Conservation (phyloP, 495 filamentous ascomycete genomes). For the Aspergillus cavernicola region DNA sequence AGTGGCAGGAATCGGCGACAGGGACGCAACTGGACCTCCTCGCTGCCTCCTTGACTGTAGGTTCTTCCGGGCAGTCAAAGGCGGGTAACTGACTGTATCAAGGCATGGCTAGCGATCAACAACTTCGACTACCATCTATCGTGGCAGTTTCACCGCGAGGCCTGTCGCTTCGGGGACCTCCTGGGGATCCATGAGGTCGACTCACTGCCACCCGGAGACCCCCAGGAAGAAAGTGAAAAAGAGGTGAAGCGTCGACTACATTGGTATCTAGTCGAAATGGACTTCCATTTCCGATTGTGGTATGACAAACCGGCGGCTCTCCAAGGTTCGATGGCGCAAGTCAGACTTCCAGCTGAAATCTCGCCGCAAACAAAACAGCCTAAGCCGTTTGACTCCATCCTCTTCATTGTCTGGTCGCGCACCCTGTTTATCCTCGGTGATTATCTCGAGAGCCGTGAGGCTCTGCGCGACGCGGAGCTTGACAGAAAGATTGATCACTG, state of each 20-base stretch:
- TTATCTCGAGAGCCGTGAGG: background rate
- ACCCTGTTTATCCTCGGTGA: background rate
- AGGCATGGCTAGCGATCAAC: slow-evolving; percentile 9
- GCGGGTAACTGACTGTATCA: background rate
- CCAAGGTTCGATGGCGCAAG: background rate
- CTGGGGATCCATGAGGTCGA: slow-evolving; percentile 6
- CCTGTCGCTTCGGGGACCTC: slow-evolving; percentile 2
- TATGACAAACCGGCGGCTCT: slow-evolving; percentile 6
- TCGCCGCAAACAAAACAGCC: slow-evolving; percentile 4
- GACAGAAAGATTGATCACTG: background rate
- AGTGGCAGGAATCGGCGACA: slow-evolving; percentile 5
- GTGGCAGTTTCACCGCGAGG: slow-evolving; percentile 10
- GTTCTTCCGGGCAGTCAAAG: background rate
- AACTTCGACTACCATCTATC: slow-evolving; percentile 12
- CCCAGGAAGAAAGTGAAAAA: background rate
- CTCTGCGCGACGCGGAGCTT: background rate
- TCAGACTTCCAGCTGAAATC: background rate
- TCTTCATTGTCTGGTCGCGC: background rate
- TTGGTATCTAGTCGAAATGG: slow-evolving; percentile 3
- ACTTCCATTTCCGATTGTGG: slow-evolving; percentile 1
- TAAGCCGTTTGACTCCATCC: background rate
- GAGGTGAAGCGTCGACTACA: background rate
- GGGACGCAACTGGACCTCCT: slow-evolving; percentile 4
- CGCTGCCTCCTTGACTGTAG: slow-evolving; percentile 3
- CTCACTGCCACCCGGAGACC: background rate